Evolutionary conservation across 2,329 filamentous ascomycete genomes (phyloP).

Genomic region (Hymenoscyphus scutula): DNA sequence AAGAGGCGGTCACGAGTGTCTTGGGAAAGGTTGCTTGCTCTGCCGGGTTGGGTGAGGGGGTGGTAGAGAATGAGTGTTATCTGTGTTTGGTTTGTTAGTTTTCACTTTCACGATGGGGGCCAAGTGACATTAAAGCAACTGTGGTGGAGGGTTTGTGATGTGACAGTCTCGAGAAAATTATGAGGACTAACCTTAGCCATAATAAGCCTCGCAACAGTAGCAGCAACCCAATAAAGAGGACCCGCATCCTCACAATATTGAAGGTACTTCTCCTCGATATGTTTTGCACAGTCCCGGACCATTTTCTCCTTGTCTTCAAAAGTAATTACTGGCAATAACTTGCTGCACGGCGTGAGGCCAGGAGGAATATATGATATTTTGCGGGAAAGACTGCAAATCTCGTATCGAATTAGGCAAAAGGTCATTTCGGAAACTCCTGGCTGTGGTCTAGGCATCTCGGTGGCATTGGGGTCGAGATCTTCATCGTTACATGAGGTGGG

Average conservation of each 20-base stretch:
- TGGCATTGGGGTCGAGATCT: constrained; percentile 43
- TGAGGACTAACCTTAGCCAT: constrained; percentile 34
- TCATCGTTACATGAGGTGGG: constrained; percentile 49
- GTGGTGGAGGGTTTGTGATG: too few relatives aligned
- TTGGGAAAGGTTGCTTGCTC: constrained; percentile 34
- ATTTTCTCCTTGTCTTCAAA: constrained; percentile 36
- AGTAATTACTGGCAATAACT: constrained; percentile 15
- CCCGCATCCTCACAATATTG: constrained; percentile 40
- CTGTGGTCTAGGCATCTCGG: constrained; percentile 25
- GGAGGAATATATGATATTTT: constrained; percentile 31
- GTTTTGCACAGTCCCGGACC: constrained; percentile 32
- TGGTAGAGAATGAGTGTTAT: constrained; percentile 40
- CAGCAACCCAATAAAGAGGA: constrained; percentile 50
- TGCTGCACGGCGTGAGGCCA: constrained; percentile 16
- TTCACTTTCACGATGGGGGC: too few relatives aligned
- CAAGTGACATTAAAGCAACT: too few relatives aligned
- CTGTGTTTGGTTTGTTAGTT: background rate
- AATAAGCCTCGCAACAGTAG: constrained; percentile 41
- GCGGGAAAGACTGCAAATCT: constrained; percentile 32
- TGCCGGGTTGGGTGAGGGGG: constrained; percentile 33
- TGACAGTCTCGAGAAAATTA: too few relatives aligned
- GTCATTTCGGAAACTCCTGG: constrained; percentile 40
- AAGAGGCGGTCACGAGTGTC: constrained; percentile 40
- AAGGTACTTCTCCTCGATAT: constrained; percentile 35
- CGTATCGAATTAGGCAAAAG: constrained; percentile 39